Evolutionary conservation across 2,329 filamentous ascomycete genomes (phyloP).

Genomic region (Fusarium papillatum): DNA sequence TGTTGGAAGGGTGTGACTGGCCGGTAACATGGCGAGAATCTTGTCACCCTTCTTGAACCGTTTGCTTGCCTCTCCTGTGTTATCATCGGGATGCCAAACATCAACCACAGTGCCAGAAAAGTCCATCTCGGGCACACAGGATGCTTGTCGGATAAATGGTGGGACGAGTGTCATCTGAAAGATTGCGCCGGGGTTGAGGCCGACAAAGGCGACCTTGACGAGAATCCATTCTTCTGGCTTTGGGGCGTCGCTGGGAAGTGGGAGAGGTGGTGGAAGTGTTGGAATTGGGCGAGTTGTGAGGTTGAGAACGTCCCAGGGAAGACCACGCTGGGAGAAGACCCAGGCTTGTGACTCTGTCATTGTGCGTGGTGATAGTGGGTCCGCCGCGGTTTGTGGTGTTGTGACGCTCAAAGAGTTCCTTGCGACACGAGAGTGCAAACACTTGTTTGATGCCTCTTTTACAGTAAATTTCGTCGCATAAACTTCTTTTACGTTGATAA

Average conservation of each 20-base stretch:
- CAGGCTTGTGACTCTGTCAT: constrained; percentile 42
- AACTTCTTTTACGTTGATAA: neutral
- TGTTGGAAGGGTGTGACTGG: constrained; percentile 48
- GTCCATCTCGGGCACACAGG: constrained; percentile 58
- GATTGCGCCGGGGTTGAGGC: constrained; percentile 60
- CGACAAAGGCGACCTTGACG: constrained; percentile 56
- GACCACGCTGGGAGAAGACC: constrained; percentile 46
- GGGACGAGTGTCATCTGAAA: constrained; percentile 58
- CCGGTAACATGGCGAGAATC: constrained; percentile 55
- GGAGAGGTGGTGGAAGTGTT: constrained; percentile 42
- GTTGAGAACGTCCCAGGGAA: constrained; percentile 43
- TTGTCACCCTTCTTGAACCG: constrained; percentile 47
- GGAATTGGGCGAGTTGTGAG: constrained; percentile 41
- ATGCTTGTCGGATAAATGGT: constrained; percentile 50
- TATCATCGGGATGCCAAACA: constrained; percentile 47
- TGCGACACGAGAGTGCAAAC: neutral
- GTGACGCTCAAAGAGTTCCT: neutral
- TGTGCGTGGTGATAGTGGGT: neutral
- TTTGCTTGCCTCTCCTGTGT: constrained; percentile 10
- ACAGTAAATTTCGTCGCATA: neutral
- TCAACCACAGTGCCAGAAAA: constrained; percentile 56
- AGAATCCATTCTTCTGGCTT: constrained; percentile 53
- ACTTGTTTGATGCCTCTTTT: neutral
- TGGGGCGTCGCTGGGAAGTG: constrained; percentile 45
- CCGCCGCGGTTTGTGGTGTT: neutral